Percentiles rank a stretch among this genome's conserved stretches.
Conservation (phyloP, 441 rosid genomes). For the Aquilaria agallochum region DNA sequence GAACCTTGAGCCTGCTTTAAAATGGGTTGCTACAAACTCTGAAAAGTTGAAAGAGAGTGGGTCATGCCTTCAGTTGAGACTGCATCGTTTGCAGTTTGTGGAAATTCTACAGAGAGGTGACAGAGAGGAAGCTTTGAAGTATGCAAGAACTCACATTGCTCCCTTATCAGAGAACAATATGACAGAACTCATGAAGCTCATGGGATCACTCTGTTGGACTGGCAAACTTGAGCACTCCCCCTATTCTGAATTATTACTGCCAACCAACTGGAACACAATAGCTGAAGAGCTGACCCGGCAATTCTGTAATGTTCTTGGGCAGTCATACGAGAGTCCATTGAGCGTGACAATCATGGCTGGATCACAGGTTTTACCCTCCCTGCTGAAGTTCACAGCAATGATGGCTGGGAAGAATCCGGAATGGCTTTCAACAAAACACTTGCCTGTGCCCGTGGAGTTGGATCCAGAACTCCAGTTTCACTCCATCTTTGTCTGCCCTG, state of each 20-base stretch:
- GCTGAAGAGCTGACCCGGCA: conserved; percentile 38
- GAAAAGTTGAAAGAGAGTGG: conserved; percentile 40
- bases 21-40: conserved; percentile 37
- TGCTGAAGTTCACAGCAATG: conserved; percentile 43
- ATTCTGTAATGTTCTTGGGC: conserved; percentile 42
- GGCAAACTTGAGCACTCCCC: conserved; percentile 37
- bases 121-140: conserved; percentile 39
- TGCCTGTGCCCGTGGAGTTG: conserved; percentile 53
- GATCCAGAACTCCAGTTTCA: conserved; percentile 51
- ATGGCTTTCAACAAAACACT: conserved; percentile 47
- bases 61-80: conserved; percentile 48
- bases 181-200: conserved; percentile 37
- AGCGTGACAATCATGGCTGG: conserved; percentile 48
- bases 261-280: conserved; percentile 35
- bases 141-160: conserved; percentile 34
- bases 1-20: conserved; percentile 48
- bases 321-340: conserved; percentile 43
- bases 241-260: conserved; percentile 35
- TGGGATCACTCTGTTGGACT: conserved; percentile 40
- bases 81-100: conserved; percentile 47
- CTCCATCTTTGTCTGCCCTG: conserved; percentile 58
- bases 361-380: conserved; percentile 40
- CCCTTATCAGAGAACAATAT: conserved; percentile 29
- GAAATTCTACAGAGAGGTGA: conserved; percentile 31
- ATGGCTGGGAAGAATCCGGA: conserved; percentile 49